A percentile compares a stretch with the other conserved stretches of the same genome.
These are phyloP conservation scores for Prunus mira DNA, from an alignment of 306 rosid genomes.

Conservation along the genomic window DNA sequence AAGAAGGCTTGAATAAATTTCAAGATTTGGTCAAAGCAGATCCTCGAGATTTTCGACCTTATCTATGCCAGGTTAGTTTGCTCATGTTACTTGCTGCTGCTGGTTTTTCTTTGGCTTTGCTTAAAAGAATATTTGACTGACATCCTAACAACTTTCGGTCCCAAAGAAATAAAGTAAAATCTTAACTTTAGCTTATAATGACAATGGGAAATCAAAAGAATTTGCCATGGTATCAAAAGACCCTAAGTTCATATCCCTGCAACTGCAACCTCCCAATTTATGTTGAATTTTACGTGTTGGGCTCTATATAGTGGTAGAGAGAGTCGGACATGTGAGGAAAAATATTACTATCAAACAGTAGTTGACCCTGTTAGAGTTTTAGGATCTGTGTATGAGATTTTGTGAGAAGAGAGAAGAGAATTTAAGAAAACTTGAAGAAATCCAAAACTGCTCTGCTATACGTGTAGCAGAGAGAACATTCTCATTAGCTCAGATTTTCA, in stretches of 20 bases:
- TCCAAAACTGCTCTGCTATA: too few species aligned
- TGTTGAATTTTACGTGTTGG: not conserved
- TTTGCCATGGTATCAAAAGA: not conserved
- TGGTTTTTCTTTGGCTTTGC: not conserved
- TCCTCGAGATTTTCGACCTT: constrained; percentile 90
- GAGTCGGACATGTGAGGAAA: not conserved
- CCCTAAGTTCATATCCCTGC: not conserved
- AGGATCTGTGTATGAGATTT: too few species aligned
- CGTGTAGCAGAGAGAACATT: too few species aligned
- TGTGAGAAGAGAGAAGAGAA: too few species aligned
- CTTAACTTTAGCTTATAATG: not conserved
- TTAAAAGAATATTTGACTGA: not conserved
- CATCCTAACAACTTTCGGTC: not conserved
- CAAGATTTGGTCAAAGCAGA: constrained; percentile 65
- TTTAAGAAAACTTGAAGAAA: too few species aligned
- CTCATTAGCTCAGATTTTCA: too few species aligned
- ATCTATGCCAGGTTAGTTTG: constrained; percentile 81
- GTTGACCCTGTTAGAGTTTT: too few species aligned
- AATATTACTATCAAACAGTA: not conserved
- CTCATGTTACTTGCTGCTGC: constrained; percentile 3
- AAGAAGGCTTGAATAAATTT: constrained; percentile 63
- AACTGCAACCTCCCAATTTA: not conserved
- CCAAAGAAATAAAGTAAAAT: not conserved
- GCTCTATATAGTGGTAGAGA: not conserved
- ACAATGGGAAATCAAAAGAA: not conserved